Conservation (phyloP, 2,329 filamentous ascomycete species). For the Fusarium aywerte region DNA sequence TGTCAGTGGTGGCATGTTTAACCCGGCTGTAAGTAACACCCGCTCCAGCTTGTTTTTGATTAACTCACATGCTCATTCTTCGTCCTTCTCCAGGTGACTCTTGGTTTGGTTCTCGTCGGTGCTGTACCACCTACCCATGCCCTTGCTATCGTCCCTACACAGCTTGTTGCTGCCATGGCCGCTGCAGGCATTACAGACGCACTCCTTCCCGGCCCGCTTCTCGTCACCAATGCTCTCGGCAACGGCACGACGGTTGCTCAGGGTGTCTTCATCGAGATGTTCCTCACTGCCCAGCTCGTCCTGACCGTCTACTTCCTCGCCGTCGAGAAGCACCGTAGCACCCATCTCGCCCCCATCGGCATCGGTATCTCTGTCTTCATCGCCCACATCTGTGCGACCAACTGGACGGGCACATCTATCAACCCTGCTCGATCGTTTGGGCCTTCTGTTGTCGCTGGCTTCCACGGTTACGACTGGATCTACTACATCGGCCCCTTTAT, state of each 20-base stretch:
- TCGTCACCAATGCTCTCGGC: conserved; percentile 66
- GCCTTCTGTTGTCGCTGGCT: conserved; percentile 57
- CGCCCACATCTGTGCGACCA: conserved; percentile 57
- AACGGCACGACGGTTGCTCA: conserved; percentile 63
- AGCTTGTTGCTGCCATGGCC: conserved; percentile 68
- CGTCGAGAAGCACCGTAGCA: conserved; percentile 78
- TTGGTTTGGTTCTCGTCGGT: conserved; percentile 69
- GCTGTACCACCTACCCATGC: conserved; percentile 65
- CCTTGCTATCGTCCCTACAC: conserved; percentile 63
- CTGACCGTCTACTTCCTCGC: conserved; percentile 76
- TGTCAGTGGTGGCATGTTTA: conserved; percentile 63
- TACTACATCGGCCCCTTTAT: conserved; percentile 65
- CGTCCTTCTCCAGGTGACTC: conserved; percentile 56
- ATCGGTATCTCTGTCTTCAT: conserved; percentile 79
- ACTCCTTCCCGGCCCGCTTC: conserved; percentile 67
- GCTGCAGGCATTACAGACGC: conserved; percentile 67
- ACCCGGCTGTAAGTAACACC: conserved; percentile 58
- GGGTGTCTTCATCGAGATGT: conserved; percentile 74
- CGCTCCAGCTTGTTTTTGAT: background rate
- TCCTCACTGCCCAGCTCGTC: conserved; percentile 71
- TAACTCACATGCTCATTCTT: conserved; percentile 3
- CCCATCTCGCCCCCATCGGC: conserved; percentile 75
- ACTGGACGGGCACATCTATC: conserved; percentile 60
- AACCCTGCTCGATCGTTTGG: conserved; percentile 65
- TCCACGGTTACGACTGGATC: conserved; percentile 63